Percentiles rank a stretch among this genome's conserved stretches.
Conservation (phyloP, 2,329 filamentous ascomycete genomes). For the Colletotrichum sansevieriae region DNA sequence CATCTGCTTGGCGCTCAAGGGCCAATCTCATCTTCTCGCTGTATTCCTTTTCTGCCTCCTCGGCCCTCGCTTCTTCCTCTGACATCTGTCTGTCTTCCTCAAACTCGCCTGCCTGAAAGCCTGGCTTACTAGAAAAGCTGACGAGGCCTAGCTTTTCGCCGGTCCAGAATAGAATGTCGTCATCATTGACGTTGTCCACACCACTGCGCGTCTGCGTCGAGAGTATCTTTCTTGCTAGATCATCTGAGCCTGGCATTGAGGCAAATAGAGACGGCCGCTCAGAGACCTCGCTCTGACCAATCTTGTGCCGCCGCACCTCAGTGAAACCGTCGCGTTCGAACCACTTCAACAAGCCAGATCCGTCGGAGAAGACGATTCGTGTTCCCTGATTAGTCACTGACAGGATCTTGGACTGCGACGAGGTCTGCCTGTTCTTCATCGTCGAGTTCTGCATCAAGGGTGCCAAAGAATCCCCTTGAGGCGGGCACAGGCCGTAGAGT, state of each 20-base stretch:
- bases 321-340: constrained; percentile 85
- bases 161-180: constrained; percentile 88
- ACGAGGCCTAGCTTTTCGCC: constrained; percentile 85
- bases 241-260: constrained; percentile 68
- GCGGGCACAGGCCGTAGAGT: constrained; percentile 74
- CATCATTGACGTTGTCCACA: constrained; percentile 58
- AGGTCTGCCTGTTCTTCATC: constrained; percentile 86
- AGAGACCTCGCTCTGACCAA: constrained; percentile 66
- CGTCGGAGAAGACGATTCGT: constrained; percentile 85
- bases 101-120: constrained; percentile 65
- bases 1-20: constrained; percentile 82
- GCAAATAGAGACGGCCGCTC: constrained; percentile 64
- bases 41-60: constrained; percentile 72
- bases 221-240: constrained; percentile 85
- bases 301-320: constrained; percentile 66
- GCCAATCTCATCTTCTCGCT: constrained; percentile 79
- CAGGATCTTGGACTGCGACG: constrained; percentile 83
- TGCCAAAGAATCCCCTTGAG: constrained; percentile 24
- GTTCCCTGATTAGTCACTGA: constrained; percentile 86
- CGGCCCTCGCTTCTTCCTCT: constrained; percentile 62
- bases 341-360: constrained; percentile 88
- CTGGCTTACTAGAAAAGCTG: constrained; percentile 67
- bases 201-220: constrained; percentile 63
- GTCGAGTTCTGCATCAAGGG: constrained; percentile 57
- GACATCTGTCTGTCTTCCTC: constrained; percentile 58